Base-by-base conservation (phyloP, 805 yeast genomes). In the Monosporozyma aquatica region DNA sequence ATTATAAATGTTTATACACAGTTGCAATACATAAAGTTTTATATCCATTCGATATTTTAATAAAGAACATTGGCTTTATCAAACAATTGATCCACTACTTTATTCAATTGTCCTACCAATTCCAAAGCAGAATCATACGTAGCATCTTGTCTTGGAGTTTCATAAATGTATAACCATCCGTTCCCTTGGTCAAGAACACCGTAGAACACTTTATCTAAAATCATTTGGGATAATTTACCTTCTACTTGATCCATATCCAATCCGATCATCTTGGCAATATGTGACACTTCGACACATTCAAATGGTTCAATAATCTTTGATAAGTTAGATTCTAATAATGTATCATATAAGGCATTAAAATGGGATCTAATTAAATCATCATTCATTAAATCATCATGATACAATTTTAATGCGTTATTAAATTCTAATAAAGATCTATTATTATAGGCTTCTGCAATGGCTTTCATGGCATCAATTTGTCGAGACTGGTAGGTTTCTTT, bases 101-200 rank as follows among this genome's bases (percentile, higher is more conserved):
- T 75, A 22, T 92, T 82, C 78, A 92, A 79, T 59, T 85, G 83
- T 60, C 83, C 84, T 39, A 94, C 78, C 51, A 95, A 77, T 44
- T 85, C 92, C 52, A 90, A 74, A 35, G 94, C 82, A 42, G 90
- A 79, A 49, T 82, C 92, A 58, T 90, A 92, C 40, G 94, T 80
- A 30, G 84, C 84, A 63, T 92, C 97, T 47, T 79, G 78, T 56
- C 76, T 78, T 33, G 95, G 95, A 59, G 87, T 84, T 45, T 87
- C 95, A 58, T 85, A 92, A 45, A 92, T 77, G 51, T 87, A 80
- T 54, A 92, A 73, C 95, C 97, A 92, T 7, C 98, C 98, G 61
- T 89, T 89, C 37, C 97, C 97, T 69, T 92, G 99, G 64, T 92
- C 98, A 52, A 92, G 71, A 28, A 92, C 97, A 38, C 98, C 99